Evolutionary conservation across 192 early-diverging fungal species (phyloP).

Genomic region (Linnemannia elongata): DNA sequence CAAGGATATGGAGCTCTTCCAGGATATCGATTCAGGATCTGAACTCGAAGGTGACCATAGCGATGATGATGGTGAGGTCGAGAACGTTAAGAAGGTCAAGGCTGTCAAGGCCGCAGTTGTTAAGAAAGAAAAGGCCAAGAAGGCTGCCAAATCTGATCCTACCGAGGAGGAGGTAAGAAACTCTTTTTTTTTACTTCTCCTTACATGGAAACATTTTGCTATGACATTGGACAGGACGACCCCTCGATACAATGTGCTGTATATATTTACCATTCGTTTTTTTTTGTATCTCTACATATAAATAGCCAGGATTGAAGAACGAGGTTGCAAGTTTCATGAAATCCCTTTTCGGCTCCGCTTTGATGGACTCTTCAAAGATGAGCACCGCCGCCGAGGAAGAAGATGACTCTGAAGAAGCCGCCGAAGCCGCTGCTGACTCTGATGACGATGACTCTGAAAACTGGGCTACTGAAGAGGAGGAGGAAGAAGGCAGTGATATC

Average conservation of each 20-base stretch:
- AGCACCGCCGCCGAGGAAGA: constrained; percentile 21
- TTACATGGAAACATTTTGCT: no score
- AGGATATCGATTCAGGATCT: constrained; percentile 47
- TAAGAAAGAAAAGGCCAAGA: background rate
- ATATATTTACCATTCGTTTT: background rate
- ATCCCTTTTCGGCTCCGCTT: constrained; percentile 39
- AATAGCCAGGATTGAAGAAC: constrained; percentile 41
- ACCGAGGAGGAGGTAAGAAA: constrained; percentile 14
- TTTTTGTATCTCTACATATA: background rate
- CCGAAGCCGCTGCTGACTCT: background rate
- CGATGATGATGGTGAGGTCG: background rate
- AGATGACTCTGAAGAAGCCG: constrained; percentile 21
- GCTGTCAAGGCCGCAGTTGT: background rate
- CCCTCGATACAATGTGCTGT: background rate
- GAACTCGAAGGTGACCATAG: constrained; percentile 25
- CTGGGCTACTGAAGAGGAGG: constrained; percentile 41
- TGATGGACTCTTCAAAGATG: constrained; percentile 31
- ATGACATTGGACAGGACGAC: no score
- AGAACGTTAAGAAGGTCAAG: constrained; percentile 28
- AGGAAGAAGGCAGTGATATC: constrained; percentile 11
- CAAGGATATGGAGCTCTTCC: constrained; percentile 37
- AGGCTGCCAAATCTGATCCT: background rate
- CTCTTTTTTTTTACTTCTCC: background rate
- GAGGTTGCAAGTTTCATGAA: constrained; percentile 53
- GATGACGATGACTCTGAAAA: constrained; percentile 15